Percentiles rank a stretch among this genome's conserved stretches.
phyloP scores from a whole-genome alignment of 1,284 basidiomycete species.

The Leccinum subrobustum region DNA sequence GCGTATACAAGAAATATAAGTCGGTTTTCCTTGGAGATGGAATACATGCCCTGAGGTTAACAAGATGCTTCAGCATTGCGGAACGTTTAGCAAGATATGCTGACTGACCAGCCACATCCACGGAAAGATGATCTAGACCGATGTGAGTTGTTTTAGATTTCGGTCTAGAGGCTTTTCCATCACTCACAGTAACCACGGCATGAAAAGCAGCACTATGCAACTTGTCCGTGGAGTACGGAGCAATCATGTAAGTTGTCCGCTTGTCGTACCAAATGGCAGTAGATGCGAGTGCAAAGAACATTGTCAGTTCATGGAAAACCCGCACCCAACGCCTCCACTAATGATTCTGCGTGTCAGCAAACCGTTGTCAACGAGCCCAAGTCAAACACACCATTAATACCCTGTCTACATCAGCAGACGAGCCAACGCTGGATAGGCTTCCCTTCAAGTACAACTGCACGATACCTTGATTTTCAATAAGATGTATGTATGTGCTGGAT shows the following conservation, averaged over 20 bases:
- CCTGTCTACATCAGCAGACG: slow-evolving; percentile 43
- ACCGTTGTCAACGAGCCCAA: neutral
- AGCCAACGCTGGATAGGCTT: slow-evolving; percentile 52
- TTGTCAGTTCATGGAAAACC: slow-evolving; percentile 48
- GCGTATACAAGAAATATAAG: slow-evolving; percentile 43
- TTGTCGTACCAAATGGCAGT: slow-evolving; percentile 54
- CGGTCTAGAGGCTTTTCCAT: neutral
- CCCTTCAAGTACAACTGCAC: slow-evolving; percentile 46
- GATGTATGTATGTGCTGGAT: neutral
- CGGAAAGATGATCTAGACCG: slow-evolving; percentile 42
- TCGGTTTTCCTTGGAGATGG: slow-evolving; percentile 46
- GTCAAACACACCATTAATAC: slow-evolving; percentile 32
- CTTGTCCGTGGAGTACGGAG: slow-evolving; percentile 32
- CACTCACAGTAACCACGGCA: slow-evolving; percentile 42
- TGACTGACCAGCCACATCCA: slow-evolving; percentile 46
- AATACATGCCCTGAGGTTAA: slow-evolving; percentile 46
- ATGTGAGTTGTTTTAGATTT: neutral
- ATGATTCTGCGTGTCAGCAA: neutral
- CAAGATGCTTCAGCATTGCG: slow-evolving; percentile 1
- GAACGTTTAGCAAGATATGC: neutral
- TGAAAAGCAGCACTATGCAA: slow-evolving; percentile 45
- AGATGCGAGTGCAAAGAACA: slow-evolving; percentile 51
- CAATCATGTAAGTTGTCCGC: slow-evolving; percentile 38
- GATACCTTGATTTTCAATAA: neutral
- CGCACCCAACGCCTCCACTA: slow-evolving; percentile 51